Evolutionary conservation across 768 basidiomycete species (phyloP).

Genomic region (Phlegmacium glaucopus): DNA sequence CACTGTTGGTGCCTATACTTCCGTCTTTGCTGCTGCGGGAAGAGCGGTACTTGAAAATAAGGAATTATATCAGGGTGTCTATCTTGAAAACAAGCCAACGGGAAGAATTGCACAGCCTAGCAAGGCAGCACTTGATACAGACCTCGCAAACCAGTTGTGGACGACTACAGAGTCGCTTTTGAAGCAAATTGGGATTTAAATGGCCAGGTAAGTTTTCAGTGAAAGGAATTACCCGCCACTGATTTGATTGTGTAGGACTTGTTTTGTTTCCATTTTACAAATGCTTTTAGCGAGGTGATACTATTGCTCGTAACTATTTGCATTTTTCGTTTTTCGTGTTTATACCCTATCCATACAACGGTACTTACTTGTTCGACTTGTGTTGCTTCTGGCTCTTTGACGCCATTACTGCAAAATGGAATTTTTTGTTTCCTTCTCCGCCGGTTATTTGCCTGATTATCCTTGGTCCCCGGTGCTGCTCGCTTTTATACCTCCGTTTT

Average conservation of each 20-base stretch:
- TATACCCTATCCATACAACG: too few relatives aligned
- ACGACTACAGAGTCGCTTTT: constrained; percentile 7
- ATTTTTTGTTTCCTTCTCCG: background rate
- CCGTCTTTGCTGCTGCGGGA: constrained; percentile 20
- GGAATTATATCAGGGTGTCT: constrained; percentile 13
- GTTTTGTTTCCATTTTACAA: too few relatives aligned
- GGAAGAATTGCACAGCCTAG: constrained; percentile 2
- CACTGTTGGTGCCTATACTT: constrained; percentile 15
- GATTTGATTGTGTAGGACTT: too few relatives aligned
- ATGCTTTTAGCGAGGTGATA: too few relatives aligned
- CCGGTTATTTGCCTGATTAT: background rate
- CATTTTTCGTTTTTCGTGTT: too few relatives aligned
- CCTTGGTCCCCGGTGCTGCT: background rate
- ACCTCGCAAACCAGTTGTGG: constrained; percentile 1
- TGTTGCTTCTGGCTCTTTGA: too few relatives aligned
- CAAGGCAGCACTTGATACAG: constrained; percentile 3
- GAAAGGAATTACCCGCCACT: too few relatives aligned
- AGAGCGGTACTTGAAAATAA: constrained; percentile 13
- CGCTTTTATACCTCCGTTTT: background rate
- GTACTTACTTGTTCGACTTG: too few relatives aligned
- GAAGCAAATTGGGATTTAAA: constrained; percentile 1
- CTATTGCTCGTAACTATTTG: too few relatives aligned
- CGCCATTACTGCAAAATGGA: too few relatives aligned
- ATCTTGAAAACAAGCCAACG: constrained; percentile 13
- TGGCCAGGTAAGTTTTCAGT: background rate